Base-by-base conservation (phyloP, 140 eudicot genomes). In the Artemisia princeps region DNA sequence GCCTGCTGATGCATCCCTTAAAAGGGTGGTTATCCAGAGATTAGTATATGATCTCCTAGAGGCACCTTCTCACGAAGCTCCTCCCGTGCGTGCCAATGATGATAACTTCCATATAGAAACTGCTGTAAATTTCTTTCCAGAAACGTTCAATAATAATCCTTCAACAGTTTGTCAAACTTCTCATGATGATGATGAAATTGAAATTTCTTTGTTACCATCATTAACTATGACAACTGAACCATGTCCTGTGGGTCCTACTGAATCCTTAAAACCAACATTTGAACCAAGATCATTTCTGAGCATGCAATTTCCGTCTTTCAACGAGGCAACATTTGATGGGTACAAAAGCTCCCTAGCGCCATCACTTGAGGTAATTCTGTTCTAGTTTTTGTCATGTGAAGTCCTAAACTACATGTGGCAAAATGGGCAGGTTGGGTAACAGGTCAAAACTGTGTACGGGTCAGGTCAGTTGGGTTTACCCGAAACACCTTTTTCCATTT, bases 1-100 rank as follows among this genome's bases (percentile, higher is more conserved):
- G 33, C 82, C 95, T 73, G 72, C 58, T 42, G 90, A 86, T 55
- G 87, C 88, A 11, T 87, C 84, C 23, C 85, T 77, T 7, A 87
- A 84, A 55, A 77, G 90, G 74, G 65, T 74, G 54, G 64, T 30
- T 20, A 81, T 87, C 48, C 77, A 81, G 76, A 84, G 76, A 71
- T 62, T 84, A 72, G 83, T 87, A 58, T 76, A 74, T 70, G 82
- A 75, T 70, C 85, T 84, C 45, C 83, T 86, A 59, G 76, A 78
- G n/a, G 69, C 61, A 61, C 72, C 71, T 75, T 71, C 78, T 42
- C 69, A 15, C 16, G 77, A 74, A 64, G 49, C 55, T 68, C 58
- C 81, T 33, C 65, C 85, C 12, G 70, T 64, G 45, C 26, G 59
- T 74, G 65, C 61, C 74, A 68, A 58, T 65, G 68, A 73, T 26